Evolutionary conservation across 768 basidiomycete genomes (phyloP).

Genomic region (Termitomyces sp.): DNA sequence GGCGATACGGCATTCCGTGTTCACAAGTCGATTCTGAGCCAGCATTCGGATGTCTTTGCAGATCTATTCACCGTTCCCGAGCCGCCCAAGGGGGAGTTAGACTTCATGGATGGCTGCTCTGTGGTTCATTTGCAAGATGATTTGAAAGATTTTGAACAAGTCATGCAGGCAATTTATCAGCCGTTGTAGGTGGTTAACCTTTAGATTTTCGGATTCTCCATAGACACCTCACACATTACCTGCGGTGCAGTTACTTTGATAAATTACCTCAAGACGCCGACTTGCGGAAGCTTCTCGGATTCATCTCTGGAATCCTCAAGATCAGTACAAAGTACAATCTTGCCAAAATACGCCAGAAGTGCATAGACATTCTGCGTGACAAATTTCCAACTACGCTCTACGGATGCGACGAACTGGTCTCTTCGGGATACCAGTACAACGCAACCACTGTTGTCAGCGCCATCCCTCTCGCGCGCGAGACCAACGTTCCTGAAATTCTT

Average conservation of each 20-base stretch:
- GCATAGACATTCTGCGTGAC: constrained; percentile 31
- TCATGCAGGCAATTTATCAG: constrained; percentile 32
- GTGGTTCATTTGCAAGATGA: constrained; percentile 27
- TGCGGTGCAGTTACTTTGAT: constrained; percentile 31
- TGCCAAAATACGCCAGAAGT: constrained; percentile 27
- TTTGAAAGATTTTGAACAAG: constrained; percentile 30
- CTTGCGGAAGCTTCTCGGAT: constrained; percentile 30
- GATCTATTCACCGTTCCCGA: constrained; percentile 33
- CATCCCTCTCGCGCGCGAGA: constrained; percentile 35
- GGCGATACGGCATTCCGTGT: constrained; percentile 29
- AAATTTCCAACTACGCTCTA: constrained; percentile 37
- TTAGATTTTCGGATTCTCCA: background rate
- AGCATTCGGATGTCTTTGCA: constrained; percentile 36
- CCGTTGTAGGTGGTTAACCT: constrained; percentile 8
- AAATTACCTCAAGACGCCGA: constrained; percentile 26
- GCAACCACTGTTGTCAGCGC: constrained; percentile 33
- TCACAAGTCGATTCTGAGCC: constrained; percentile 34
- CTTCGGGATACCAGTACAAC: constrained; percentile 29
- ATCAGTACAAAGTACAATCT: constrained; percentile 42
- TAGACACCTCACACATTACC: background rate
- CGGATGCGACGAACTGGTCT: constrained; percentile 34
- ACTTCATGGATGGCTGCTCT: constrained; percentile 32
- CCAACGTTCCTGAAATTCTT: constrained; percentile 34
- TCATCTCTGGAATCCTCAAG: constrained; percentile 36
- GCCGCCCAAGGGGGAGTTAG: constrained; percentile 20